A percentile compares a stretch with the other conserved stretches of the same genome.
Conservation (phyloP, 1,284 basidiomycete genomes). For the Pisolithus thermaeus region DNA sequence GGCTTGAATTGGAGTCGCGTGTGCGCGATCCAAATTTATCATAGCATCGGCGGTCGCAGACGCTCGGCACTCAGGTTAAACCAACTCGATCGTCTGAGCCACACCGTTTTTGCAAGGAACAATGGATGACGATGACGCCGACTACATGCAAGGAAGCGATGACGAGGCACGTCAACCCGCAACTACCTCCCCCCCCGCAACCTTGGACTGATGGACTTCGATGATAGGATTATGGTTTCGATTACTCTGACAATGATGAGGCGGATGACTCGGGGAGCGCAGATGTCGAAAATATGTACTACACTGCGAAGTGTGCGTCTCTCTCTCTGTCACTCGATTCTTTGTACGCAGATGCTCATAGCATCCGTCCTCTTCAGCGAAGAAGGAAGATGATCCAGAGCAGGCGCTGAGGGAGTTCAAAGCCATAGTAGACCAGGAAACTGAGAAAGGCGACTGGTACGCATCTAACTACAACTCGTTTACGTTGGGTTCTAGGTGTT, state of each 20-base stretch:
- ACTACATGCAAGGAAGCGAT: constrained; percentile 83
- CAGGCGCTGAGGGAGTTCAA: constrained; percentile 85
- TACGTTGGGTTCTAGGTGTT: not conserved
- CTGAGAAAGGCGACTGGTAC: constrained; percentile 90
- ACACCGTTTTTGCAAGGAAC: constrained; percentile 3
- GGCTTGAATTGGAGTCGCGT: too few species aligned
- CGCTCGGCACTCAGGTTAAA: not conserved
- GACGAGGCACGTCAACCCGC: constrained; percentile 54
- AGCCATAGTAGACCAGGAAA: constrained; percentile 82
- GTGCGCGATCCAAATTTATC: not conserved
- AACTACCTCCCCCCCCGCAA: constrained; percentile 4
- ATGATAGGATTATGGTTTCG: constrained; percentile 89
- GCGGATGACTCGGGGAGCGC: constrained; percentile 74
- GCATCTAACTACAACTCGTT: constrained; percentile 11
- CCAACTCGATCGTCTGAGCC: not conserved
- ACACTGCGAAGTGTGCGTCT: constrained; percentile 85
- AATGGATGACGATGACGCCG: constrained; percentile 89
- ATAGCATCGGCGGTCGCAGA: not conserved
- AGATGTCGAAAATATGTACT: constrained; percentile 99
- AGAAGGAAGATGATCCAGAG: constrained; percentile 90
- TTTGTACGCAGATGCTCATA: constrained; percentile 1
- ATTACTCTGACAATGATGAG: constrained; percentile 90
- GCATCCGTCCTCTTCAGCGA: constrained; percentile 43
- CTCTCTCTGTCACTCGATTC: not conserved
- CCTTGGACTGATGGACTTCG: constrained; percentile 3